Percentiles rank a stretch among this genome's conserved stretches.
Conservation (phyloP, 768 basidiomycete genomes). For the Trametes villosa region DNA sequence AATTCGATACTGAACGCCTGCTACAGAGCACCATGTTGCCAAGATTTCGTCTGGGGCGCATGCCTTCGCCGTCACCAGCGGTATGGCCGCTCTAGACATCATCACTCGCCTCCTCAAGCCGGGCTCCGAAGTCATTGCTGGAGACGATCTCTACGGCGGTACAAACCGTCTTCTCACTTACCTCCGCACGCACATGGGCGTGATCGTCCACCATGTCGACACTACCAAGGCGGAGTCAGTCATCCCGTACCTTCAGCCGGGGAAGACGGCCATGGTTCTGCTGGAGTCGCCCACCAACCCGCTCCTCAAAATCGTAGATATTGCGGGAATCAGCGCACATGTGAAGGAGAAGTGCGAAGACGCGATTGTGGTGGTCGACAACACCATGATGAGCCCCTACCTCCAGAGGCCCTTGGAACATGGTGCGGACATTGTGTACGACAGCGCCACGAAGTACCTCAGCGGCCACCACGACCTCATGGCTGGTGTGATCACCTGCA, state of each 20-base stretch:
- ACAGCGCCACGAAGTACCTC: conserved; percentile 97
- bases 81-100: conserved; percentile 97
- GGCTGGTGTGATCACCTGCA: conserved; percentile 95
- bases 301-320: conserved; percentile 90
- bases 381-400: conserved; percentile 99
- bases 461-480: conserved; percentile 99
- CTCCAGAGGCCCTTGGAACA: conserved; percentile 93
- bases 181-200: conserved; percentile 83
- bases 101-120: conserved; percentile 94
- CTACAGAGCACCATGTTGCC: conserved; percentile 91
- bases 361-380: conserved; percentile 89
- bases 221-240: conserved; percentile 77
- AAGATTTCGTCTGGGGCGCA: conserved; percentile 93
- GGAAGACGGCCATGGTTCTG: conserved; percentile 91
- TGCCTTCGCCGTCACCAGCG: conserved; percentile 92
- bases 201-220: conserved; percentile 91
- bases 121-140: conserved; percentile 93
- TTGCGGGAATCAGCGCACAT: conserved; percentile 79
- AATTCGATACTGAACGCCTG: background rate
- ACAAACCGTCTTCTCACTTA: conserved; percentile 95
- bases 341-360: conserved; percentile 83
- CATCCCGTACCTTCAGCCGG: conserved; percentile 63
- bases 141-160: conserved; percentile 97
- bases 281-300: conserved; percentile 98
- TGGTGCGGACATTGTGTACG: conserved; percentile 96